Evolutionary conservation across 2,329 filamentous ascomycete species (phyloP), one percentile per base, ranked within the genome.

Genomic region (Basipetospora chlamydospora): DNA sequence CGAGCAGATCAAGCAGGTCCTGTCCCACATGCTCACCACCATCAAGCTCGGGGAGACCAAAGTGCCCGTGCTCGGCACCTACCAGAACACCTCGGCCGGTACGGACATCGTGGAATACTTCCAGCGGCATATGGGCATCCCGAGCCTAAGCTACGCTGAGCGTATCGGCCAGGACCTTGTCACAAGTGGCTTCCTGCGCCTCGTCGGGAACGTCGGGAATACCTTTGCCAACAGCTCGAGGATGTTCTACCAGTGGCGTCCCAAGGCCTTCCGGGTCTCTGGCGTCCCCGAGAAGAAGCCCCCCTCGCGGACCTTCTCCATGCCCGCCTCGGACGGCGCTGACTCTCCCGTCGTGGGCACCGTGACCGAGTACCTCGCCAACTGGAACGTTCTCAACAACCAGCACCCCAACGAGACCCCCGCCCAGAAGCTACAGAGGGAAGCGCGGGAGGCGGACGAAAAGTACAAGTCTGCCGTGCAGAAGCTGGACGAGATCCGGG

Each of bases 191-290:
- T 88, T 95, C 52, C 64, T 98, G 50, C 77, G 90, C 35, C 66
- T 98, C 37, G 75, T 98, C 42, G 90, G 90, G 44, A 95, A 90
- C 49, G 87, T 98, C 37, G 90, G 90, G 42, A 96, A 74, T 59
- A 84, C 80, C 1, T 98, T 98, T 54, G 87, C 88, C 48, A 98
- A 98, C 61, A 96, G 87, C 66, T 94, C 87, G 44, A 85, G 81
- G 59, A 81, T 96, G 76, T 88, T 83, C 54, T 98, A 98, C 56
- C 90, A 98, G 57, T 98, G 90, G 90, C 80, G 85, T 38, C 75
- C 87, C 6, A 92, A 85, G 61, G 80, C 83, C 5, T 98, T 96
- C 61, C 78, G 92, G 52, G 56, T 90, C 39, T 78, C 85, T 18
- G 88, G 87, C 16, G 66, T 94, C 37, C 86, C 84, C 0, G 88